Evolutionary conservation across 768 basidiomycete genomes (phyloP), one percentile per base, ranked within the genome.

Genomic region (Suillus spraguei): DNA sequence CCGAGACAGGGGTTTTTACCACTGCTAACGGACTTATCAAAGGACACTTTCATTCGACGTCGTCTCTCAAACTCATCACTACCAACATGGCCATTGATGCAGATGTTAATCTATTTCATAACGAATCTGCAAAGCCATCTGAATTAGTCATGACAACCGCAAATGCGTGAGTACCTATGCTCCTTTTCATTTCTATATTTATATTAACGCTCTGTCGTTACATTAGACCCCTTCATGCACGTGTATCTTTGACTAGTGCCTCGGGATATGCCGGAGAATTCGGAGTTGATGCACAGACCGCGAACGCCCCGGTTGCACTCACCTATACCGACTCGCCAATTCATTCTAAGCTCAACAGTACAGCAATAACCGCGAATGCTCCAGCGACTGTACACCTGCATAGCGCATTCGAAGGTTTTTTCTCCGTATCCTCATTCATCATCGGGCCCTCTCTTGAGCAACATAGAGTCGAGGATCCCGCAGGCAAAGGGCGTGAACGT

Each of bases 351-450:
- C 74, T 83, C 22, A 42, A 49, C 35, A 61, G 79, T 36, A 58
- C 44, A 1, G 77, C 71, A 0, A 63, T 50, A 28, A 79, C 80
- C 28, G 62, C 72, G 22, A 82, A 83, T 66, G 64, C 72, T 6
- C 75, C 71, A 11, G 77, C 78, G 5, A 59, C 63, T 13, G 74
- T 82, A 49, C 20, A 22, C 10, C 65, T 83, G 6, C 71, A 78
- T 58, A 63, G 69, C 8, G 70, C 79, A 20, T 83, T 70, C 65
- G 79, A 83, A 64, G 83, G 82, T 53, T 59, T 49, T 28, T 78
- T 82, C 63, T 41, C 63, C 9, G 52, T 76, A 36, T 71, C 76
- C 53, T 66, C 65, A 52, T 61, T 65, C 52, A 55, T 69, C 56
- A 54, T 69, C 54, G 46, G 33, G 64, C 64, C 35, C 63, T 63